Evolutionary conservation across 179 eudicot genomes (phyloP).

Genomic region (Beta macrorhiza): DNA sequence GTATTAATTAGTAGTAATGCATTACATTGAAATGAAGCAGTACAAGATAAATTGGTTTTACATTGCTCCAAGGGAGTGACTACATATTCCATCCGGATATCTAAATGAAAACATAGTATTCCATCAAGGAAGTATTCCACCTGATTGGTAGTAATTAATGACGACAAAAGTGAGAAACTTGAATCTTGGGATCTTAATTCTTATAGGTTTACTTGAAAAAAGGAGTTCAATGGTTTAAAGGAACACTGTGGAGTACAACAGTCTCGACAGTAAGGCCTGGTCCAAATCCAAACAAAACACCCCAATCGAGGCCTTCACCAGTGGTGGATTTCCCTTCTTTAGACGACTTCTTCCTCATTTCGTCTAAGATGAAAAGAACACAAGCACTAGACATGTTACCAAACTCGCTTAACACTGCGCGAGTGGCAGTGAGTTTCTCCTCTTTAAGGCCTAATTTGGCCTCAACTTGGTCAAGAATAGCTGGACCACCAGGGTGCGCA

Average conservation of each 20-base stretch:
- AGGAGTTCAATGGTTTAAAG: background rate
- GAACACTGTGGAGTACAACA: constrained; percentile 13
- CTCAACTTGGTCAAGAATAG: constrained; percentile 12
- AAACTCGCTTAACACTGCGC: constrained; percentile 4
- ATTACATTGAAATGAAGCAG: too few species aligned
- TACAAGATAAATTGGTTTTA: too few species aligned
- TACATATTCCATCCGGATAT: too few species aligned
- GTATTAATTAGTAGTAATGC: too few species aligned
- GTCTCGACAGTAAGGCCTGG: constrained; percentile 16
- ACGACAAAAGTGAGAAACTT: background rate
- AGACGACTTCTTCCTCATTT: constrained; percentile 7
- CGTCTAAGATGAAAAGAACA: constrained; percentile 9
- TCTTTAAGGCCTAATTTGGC: constrained; percentile 4
- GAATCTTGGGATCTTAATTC: background rate
- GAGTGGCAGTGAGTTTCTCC: constrained; percentile 4
- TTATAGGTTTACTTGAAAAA: background rate
- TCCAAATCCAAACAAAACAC: constrained; percentile 9
- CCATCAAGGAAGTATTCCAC: too few species aligned
- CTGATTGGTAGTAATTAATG: too few species aligned
- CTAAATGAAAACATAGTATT: too few species aligned
- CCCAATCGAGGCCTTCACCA: constrained; percentile 3
- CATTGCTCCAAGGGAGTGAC: too few species aligned
- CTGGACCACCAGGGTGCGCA: constrained; percentile 14
- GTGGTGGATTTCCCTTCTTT: constrained; percentile 4
- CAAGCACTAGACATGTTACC: constrained; percentile 19